These are phyloP conservation scores for Fistulifera solaris DNA, from an alignment of 108 stramenopile species.

Conservation along the genomic window DNA sequence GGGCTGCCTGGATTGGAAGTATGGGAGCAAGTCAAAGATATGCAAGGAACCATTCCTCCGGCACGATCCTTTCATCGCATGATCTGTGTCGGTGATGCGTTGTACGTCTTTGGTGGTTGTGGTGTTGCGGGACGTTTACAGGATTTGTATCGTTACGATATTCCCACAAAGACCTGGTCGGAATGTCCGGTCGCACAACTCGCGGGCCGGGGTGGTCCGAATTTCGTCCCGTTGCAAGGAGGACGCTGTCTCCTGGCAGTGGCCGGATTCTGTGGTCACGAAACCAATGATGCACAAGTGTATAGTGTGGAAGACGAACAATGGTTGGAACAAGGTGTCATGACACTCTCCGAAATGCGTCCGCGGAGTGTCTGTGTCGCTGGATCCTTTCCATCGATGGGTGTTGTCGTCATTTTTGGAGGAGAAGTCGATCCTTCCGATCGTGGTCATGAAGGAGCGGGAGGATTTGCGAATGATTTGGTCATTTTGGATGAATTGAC, in stretches of 20 bases:
- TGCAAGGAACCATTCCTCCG: slow-evolving; percentile 19
- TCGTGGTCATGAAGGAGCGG: slow-evolving; percentile 62
- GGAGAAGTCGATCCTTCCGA: slow-evolving; percentile 64
- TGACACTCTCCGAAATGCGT: slow-evolving; percentile 21
- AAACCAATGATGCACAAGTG: slow-evolving; percentile 56
- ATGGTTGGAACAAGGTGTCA: slow-evolving; percentile 1
- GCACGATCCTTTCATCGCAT: slow-evolving; percentile 59
- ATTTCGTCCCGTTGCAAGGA: slow-evolving; percentile 26
- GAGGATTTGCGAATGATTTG: slow-evolving; percentile 53
- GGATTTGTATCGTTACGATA: slow-evolving; percentile 53
- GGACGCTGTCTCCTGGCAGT: slow-evolving; percentile 29
- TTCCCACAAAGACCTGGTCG: slow-evolving; percentile 25
- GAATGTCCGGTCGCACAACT: slow-evolving; percentile 10
- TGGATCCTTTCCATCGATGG: slow-evolving; percentile 28
- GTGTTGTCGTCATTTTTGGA: slow-evolving; percentile 45
- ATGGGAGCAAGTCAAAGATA: slow-evolving; percentile 23
- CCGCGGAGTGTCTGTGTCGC: slow-evolving; percentile 48
- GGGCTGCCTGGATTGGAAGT: slow-evolving; percentile 15
- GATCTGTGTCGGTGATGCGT: slow-evolving; percentile 24
- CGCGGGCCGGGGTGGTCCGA: slow-evolving; percentile 50
- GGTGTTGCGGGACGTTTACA: slow-evolving; percentile 32
- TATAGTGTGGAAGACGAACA: slow-evolving; percentile 21
- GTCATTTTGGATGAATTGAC: slow-evolving; percentile 28
- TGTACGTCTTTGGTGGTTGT: slow-evolving; percentile 70
- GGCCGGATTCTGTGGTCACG: slow-evolving; percentile 56